Conservation (phyloP, 129 eudicot genomes). For the Chrysanthemum seticuspe region DNA sequence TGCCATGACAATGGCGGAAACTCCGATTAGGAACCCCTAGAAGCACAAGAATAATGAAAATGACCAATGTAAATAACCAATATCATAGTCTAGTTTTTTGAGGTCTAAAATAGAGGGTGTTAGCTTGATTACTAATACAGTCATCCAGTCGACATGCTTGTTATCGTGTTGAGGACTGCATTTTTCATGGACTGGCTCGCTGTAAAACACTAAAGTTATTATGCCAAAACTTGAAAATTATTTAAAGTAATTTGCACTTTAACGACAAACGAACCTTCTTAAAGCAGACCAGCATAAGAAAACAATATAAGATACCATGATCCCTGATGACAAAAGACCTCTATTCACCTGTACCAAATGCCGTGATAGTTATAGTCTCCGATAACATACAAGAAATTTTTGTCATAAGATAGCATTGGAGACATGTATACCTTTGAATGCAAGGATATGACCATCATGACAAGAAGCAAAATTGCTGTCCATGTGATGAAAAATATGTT, state of each 20-base stretch:
- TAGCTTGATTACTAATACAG: constrained; percentile 71
- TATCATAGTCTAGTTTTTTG: neutral
- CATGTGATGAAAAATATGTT: constrained; percentile 96
- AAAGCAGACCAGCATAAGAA: constrained; percentile 96
- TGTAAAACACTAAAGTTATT: constrained; percentile 32
- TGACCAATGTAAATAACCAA: neutral
- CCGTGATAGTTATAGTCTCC: neutral
- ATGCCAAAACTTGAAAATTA: neutral
- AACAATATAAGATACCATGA: constrained; percentile 94
- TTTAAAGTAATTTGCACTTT: neutral
- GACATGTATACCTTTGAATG: constrained; percentile 70
- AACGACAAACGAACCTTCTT: constrained; percentile 62
- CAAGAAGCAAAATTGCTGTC: constrained; percentile 76
- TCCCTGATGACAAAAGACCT: constrained; percentile 94
- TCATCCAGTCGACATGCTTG: constrained; percentile 66
- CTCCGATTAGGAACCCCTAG: constrained; percentile 87
- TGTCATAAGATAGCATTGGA: neutral
- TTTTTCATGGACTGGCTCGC: constrained; percentile 72
- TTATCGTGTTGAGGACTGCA: constrained; percentile 67
- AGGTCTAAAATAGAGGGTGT: constrained; percentile 15
- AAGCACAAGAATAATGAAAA: constrained; percentile 14
- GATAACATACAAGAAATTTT: neutral
- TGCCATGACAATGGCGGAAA: constrained; percentile 83
- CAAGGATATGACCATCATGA: constrained; percentile 80
- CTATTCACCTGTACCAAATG: constrained; percentile 67